Conservation (phyloP, 306 rosid genomes). For the Herpetospermum pedunculosum region DNA sequence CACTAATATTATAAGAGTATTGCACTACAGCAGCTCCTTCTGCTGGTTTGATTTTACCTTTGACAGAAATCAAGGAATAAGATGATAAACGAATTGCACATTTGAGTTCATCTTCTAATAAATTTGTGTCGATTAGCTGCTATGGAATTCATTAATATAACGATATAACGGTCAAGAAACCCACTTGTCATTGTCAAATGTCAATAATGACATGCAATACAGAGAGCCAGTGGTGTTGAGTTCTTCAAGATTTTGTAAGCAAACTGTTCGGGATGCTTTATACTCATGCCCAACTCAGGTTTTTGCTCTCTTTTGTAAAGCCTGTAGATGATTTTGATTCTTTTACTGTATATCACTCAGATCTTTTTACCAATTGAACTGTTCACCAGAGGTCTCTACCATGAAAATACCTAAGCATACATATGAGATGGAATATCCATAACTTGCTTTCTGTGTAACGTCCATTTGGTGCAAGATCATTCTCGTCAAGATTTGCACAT, state of each 20-base stretch:
- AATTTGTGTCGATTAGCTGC: not conserved
- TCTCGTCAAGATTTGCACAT: not conserved
- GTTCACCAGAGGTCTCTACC: not conserved
- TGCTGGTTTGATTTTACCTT: not conserved
- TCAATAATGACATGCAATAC: not conserved
- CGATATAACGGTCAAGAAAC: not conserved
- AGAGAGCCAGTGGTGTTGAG: not conserved
- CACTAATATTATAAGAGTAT: not conserved
- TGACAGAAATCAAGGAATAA: not conserved
- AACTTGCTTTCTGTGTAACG: not conserved
- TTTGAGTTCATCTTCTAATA: not conserved
- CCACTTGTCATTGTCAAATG: not conserved
- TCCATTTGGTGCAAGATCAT: not conserved
- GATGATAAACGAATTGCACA: not conserved
- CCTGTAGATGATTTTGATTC: not conserved
- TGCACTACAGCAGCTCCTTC: not conserved
- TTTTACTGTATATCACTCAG: not conserved
- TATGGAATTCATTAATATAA: not conserved
- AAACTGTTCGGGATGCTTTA: not conserved
- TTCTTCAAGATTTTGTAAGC: not conserved
- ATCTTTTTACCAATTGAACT: not conserved
- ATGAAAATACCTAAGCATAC: not conserved
- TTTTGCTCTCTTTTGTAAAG: slow-evolving; percentile 1
- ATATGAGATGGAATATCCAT: not conserved
- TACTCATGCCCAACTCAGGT: slow-evolving; percentile 3